phyloP scores from a whole-genome alignment of 495 filamentous ascomycete species.

The Schizothecium vesticola region DNA sequence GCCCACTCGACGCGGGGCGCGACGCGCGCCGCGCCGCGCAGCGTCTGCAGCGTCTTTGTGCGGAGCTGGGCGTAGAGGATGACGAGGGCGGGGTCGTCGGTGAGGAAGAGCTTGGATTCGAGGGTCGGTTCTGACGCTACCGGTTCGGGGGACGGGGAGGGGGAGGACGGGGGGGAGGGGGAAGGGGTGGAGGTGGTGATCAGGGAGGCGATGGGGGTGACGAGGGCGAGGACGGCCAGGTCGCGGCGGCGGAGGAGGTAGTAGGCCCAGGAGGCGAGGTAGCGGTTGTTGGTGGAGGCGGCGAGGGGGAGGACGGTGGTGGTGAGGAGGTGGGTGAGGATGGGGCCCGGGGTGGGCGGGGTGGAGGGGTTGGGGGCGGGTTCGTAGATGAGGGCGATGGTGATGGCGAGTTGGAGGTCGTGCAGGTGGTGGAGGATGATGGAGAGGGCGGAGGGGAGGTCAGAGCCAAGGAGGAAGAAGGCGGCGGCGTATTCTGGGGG shows the following conservation, averaged over 20 bases:
- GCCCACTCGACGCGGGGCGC: conserved; percentile 76
- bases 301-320: conserved; percentile 77
- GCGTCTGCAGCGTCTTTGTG: conserved; percentile 77
- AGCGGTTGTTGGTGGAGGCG: conserved; percentile 75
- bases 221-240: conserved; percentile 79
- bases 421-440: conserved; percentile 78
- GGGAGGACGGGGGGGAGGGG: conserved; percentile 64
- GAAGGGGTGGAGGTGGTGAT: background rate
- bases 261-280: conserved; percentile 94
- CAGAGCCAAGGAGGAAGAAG: conserved; percentile 89
- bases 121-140: conserved; percentile 41
- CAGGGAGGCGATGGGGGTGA: conserved; percentile 31
- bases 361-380: conserved; percentile 55
- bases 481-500: conserved; percentile 81
- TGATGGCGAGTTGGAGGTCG: conserved; percentile 87
- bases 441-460: conserved; percentile 75
- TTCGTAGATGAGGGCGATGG: conserved; percentile 81
- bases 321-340: conserved; percentile 67
- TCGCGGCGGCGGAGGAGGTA: conserved; percentile 83
- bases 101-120: conserved; percentile 71
- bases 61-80: conserved; percentile 84
- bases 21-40: conserved; percentile 79
- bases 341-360: conserved; percentile 58
- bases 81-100: conserved; percentile 83
- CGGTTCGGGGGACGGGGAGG: conserved; percentile 43